Percentiles rank a stretch among this genome's conserved stretches.
Conservation (phyloP, 805 yeast genomes). For the Yamadazyma insecticola region DNA sequence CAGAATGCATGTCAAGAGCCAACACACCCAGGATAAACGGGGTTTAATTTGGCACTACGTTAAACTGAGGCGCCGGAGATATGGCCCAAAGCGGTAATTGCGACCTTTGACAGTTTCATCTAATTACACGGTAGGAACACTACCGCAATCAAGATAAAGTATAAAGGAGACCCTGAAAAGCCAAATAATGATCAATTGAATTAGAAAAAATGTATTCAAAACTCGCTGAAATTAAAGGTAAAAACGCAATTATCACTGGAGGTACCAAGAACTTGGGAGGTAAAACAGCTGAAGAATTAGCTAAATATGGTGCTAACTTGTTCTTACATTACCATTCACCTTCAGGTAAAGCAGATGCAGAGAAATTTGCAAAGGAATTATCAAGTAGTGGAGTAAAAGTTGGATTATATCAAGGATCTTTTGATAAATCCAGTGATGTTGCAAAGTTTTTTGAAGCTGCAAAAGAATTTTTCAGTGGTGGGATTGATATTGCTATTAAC, state of each 20-base stretch:
- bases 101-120: too few relatives aligned
- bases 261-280: constrained; percentile 62
- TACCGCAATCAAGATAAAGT: too few relatives aligned
- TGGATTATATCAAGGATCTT: constrained; percentile 38
- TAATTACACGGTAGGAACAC: too few relatives aligned
- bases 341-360: constrained; percentile 27
- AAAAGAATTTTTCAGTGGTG: constrained; percentile 38
- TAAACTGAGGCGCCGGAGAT: too few relatives aligned
- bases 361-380: constrained; percentile 31
- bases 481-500: constrained; percentile 59
- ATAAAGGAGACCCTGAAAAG: too few relatives aligned
- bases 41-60: too few relatives aligned
- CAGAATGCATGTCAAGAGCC: too few relatives aligned
- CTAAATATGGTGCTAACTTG: constrained; percentile 49
- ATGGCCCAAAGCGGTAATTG: too few relatives aligned
- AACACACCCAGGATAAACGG: too few relatives aligned
- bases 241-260: constrained; percentile 54
- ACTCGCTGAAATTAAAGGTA: constrained; percentile 29
- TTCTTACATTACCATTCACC: constrained; percentile 56
- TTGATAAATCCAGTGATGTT: constrained; percentile 39
- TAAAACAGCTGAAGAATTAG: constrained; percentile 49
- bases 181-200: too few relatives aligned
- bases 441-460: constrained; percentile 44
- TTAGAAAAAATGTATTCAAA: too few relatives aligned
- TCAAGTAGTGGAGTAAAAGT: constrained; percentile 33